Conservation (phyloP, 805 yeast genomes). For the Wickerhamomyces bisporus region DNA sequence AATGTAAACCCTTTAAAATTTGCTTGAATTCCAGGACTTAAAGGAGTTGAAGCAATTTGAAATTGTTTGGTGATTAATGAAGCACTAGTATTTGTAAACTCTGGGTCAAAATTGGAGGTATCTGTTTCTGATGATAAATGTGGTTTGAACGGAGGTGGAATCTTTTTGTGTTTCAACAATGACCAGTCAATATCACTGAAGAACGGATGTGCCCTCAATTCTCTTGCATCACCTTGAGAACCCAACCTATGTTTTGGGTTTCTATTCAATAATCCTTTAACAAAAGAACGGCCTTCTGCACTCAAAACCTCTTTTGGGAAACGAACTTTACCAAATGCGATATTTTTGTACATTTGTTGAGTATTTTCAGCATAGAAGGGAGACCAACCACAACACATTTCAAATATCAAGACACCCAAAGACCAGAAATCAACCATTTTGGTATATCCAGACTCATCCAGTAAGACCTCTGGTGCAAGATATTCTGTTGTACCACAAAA, state of each 20-base stretch:
- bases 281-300: conserved; percentile 91
- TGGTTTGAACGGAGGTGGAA: conserved; percentile 97
- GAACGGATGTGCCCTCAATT: conserved; percentile 86
- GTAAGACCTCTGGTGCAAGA: conserved; percentile 91
- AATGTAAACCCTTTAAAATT: conserved; percentile 96
- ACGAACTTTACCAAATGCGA: conserved; percentile 96
- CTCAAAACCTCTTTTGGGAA: conserved; percentile 95
- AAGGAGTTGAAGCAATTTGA: conserved; percentile 60
- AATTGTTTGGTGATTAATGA: conserved; percentile 68
- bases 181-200: conserved; percentile 92
- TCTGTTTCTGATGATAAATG: conserved; percentile 87
- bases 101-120: conserved; percentile 96
- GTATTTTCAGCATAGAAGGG: conserved; percentile 98
- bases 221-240: conserved; percentile 86
- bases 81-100: conserved; percentile 89
- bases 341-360: conserved; percentile 98
- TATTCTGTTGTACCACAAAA: conserved; percentile 99
- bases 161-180: conserved; percentile 64
- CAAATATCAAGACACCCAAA: conserved; percentile 91
- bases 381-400: conserved; percentile 99
- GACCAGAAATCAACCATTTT: conserved; percentile 99
- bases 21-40: conserved; percentile 93
- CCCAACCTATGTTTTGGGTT: conserved; percentile 96
- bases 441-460: conserved; percentile 95
- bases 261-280: conserved; percentile 89